phyloP scores from a whole-genome alignment of 129 eudicot species.

The Flaveria sonorensis region DNA sequence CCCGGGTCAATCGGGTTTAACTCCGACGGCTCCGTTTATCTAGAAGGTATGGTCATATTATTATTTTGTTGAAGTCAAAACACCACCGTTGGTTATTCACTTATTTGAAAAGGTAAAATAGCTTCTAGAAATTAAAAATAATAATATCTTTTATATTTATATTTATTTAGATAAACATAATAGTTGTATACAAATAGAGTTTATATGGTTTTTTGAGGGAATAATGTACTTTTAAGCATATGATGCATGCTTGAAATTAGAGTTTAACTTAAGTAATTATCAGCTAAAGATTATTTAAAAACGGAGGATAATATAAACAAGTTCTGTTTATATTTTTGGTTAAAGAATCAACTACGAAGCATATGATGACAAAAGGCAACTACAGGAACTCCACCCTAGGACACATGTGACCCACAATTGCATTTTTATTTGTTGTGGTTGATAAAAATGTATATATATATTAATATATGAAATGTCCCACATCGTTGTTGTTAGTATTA shows the following conservation, averaged over 20 bases:
- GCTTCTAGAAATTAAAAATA: conserved; percentile 20
- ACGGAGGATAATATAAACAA: conserved; percentile 16
- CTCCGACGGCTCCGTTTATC: conserved; percentile 77
- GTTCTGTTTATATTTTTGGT: not conserved
- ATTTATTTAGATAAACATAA: too few relatives aligned
- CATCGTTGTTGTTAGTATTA: not conserved
- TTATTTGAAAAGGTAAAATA: conserved; percentile 14
- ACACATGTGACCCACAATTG: conserved; percentile 35
- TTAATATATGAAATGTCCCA: not conserved
- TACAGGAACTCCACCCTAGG: conserved; percentile 29
- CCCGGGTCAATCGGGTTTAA: conserved; percentile 82
- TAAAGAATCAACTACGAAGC: conserved; percentile 24
- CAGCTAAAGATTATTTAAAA: not conserved
- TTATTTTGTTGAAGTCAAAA: conserved; percentile 21
- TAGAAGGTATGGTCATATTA: conserved; percentile 63
- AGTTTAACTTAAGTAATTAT: not conserved
- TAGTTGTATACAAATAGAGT: too few relatives aligned
- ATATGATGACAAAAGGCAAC: conserved; percentile 33
- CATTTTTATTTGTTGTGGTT: not conserved
- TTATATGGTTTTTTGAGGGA: too few relatives aligned
- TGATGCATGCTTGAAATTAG: too few relatives aligned
- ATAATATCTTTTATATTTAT: too few relatives aligned
- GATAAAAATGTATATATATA: not conserved
- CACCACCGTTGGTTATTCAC: conserved; percentile 12
- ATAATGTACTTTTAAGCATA: too few relatives aligned